phyloP scores from a whole-genome alignment of 2,329 filamentous ascomycete species.

The Pezicula carpinea region DNA sequence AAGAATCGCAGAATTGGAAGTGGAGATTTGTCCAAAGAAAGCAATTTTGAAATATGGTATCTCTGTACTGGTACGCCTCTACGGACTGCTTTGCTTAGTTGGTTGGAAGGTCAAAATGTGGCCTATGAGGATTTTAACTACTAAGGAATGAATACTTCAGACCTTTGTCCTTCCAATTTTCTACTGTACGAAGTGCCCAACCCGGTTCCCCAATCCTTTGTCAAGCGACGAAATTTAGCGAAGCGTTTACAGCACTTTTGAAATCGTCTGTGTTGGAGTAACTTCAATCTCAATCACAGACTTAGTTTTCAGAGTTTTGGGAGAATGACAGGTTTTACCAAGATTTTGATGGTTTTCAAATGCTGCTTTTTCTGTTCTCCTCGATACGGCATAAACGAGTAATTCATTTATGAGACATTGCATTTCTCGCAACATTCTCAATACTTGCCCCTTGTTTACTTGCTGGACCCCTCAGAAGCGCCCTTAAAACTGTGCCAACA shows the following conservation, averaged over 20 bases:
- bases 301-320: too few species aligned
- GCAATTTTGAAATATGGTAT: conserved; percentile 45
- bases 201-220: too few species aligned
- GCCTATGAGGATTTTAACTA: conserved; percentile 46
- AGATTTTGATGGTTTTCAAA: background rate
- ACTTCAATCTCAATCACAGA: too few species aligned
- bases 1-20: conserved; percentile 41
- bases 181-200: too few species aligned
- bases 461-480: background rate
- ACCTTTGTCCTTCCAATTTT: too few species aligned
- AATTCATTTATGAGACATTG: background rate
- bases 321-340: background rate
- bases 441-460: background rate
- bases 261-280: too few species aligned
- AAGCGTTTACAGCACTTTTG: too few species aligned
- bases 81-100: conserved; percentile 41
- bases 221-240: too few species aligned
- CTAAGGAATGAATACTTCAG: conserved; percentile 4
- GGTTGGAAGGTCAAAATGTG: conserved; percentile 41
- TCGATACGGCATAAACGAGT: background rate
- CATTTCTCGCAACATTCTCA: background rate
- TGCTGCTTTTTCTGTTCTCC: background rate
- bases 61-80: conserved; percentile 51
- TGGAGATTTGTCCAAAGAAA: conserved; percentile 36
- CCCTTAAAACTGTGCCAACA: too few species aligned